Conservation (phyloP, 495 filamentous ascomycete species). For the Chlorociboria aeruginascens region DNA sequence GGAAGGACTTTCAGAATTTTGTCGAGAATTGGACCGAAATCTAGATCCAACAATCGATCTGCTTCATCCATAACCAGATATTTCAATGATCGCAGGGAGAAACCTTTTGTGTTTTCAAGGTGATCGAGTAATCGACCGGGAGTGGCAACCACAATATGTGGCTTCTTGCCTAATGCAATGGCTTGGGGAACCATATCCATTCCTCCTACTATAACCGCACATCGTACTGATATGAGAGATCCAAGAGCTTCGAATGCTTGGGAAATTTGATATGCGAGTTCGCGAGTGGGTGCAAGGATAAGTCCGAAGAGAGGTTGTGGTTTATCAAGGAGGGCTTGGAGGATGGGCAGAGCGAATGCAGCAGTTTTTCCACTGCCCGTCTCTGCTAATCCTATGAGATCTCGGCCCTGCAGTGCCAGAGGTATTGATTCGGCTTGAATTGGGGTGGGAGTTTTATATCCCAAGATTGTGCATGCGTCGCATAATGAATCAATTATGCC, state of each 20-base stretch:
- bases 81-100: slow-evolving; percentile 64
- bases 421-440: slow-evolving; percentile 74
- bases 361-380: slow-evolving; percentile 92
- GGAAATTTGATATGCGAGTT: slow-evolving; percentile 83
- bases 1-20: slow-evolving; percentile 88
- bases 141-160: slow-evolving; percentile 80
- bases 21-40: slow-evolving; percentile 85
- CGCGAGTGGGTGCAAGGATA: slow-evolving; percentile 80
- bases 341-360: slow-evolving; percentile 80
- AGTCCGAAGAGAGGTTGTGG: slow-evolving; percentile 69
- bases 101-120: slow-evolving; percentile 93
- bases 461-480: slow-evolving; percentile 69
- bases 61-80: slow-evolving; percentile 95
- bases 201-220: slow-evolving; percentile 73
- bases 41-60: slow-evolving; percentile 82
- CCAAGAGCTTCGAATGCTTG: slow-evolving; percentile 76
- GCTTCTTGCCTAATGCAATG: slow-evolving; percentile 82
- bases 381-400: slow-evolving; percentile 88
- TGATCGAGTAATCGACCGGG: slow-evolving; percentile 88
- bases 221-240: slow-evolving; percentile 66
- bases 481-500: slow-evolving; percentile 80
- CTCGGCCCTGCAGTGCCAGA: slow-evolving; percentile 64
- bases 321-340: slow-evolving; percentile 76
- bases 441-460: slow-evolving; percentile 73
- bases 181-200: slow-evolving; percentile 90